Base-by-base conservation (phyloP, 164 flowering plant species). In the Brasenia schreberi region DNA sequence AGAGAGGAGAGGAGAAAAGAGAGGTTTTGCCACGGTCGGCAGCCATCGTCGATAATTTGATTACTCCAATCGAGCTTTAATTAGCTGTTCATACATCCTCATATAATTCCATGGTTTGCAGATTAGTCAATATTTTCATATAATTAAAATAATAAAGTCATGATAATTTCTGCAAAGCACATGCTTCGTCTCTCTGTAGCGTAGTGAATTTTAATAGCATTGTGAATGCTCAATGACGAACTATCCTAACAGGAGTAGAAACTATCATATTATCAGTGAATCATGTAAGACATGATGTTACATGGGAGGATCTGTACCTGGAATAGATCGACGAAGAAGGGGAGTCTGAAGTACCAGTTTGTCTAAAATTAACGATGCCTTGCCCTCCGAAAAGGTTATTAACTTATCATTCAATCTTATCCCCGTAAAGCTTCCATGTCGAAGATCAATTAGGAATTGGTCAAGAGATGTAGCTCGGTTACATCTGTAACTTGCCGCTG, bases 251-350 rank as follows among this genome's bases (percentile, higher is more conserved):
- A 0, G 42, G 65, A 39, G 71, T 73, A 17, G 71, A 81, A 66
- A 72, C 74, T 62, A 59, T 77, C 27, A 61, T 73, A 42, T 67
- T 84, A 59, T 73, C 80, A 53, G 63, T 85, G 43, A 81, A 85
- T 61, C 49, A 65, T 70, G 82, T 75, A 18, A 53, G 69, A 5
- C 61, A 64, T 6, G 72, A 74, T 66, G 39, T 83, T n/a, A 81
- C 85, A 16, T 85, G 89, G 89, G 86, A 85, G 33, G 59, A 74
- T 39, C 66, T 85, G 11, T 85, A 66, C 65, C 89, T 86, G 18
- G 89, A 85, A 66, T 85, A 85, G 86, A 82, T 85, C 58, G 89
- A 85, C 52, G 89, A 85, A 65, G 89, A 85, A 75, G 84, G 83
- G 68, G 83, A 82, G 18, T 78, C 71, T 18, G 85, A 80, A 64